Percentiles rank a stretch among this genome's conserved stretches.
phyloP scores from a whole-genome alignment of 2,329 filamentous ascomycete genomes.

The Claviceps sorghi region DNA sequence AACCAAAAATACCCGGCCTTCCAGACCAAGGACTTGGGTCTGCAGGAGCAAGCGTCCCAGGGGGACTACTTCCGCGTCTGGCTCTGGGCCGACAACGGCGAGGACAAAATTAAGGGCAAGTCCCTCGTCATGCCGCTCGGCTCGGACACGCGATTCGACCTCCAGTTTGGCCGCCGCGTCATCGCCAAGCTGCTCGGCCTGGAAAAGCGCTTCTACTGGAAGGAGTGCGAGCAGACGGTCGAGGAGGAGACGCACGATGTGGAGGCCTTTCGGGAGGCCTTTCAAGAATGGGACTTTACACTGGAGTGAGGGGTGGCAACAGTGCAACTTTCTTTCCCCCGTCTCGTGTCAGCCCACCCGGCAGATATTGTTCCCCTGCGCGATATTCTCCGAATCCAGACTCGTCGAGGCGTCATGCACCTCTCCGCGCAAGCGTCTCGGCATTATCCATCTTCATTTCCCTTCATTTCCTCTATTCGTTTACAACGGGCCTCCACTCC shows the following conservation, averaged over 20 bases:
- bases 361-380: no score
- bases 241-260: constrained; percentile 70
- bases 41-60: constrained; percentile 31
- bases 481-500: no score
- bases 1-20: constrained; percentile 47
- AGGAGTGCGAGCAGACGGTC: constrained; percentile 62
- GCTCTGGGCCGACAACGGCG: constrained; percentile 53
- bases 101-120: constrained; percentile 40
- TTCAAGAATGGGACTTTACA: constrained; percentile 79
- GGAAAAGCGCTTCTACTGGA: constrained; percentile 70
- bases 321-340: no score
- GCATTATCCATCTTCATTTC: no score
- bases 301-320: constrained; percentile 12
- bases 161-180: constrained; percentile 80
- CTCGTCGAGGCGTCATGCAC: no score
- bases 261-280: constrained; percentile 63
- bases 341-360: no score
- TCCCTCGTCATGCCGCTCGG: constrained; percentile 62
- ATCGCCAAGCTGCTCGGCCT: constrained; percentile 75
- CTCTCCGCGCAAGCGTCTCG: no score
- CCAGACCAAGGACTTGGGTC: constrained; percentile 30
- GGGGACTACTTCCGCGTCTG: constrained; percentile 69
- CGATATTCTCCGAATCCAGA: no score
- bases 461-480: no score
- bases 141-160: constrained; percentile 61